Evolutionary conservation across 2,329 filamentous ascomycete species (phyloP), one percentile per base, ranked within the genome.

Genomic region (Fusarium dimerum): DNA sequence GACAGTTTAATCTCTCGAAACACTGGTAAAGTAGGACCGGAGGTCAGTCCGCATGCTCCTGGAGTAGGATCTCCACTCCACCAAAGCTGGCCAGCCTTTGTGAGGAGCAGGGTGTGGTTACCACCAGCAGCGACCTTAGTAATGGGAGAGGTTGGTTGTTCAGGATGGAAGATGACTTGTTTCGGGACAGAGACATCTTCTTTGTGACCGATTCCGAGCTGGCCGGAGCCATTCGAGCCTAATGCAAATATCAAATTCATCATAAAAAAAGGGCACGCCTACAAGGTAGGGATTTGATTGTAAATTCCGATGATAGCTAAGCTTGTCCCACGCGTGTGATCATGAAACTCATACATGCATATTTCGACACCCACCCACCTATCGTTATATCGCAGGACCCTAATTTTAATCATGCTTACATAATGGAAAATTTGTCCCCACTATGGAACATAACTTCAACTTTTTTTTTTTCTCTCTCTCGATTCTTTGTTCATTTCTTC

Each of bases 21-120:
- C 11, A 72, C 68, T 4, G 72, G 64, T 16, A 60, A 57, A 32
- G 65, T 61, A 4, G 67, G 57, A 6, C 60, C 57, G 4, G 70
- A 61, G 0, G 68, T 57, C 10, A 76, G 60, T 2, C 83, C 83
- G 57, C 83, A 86, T 2, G 83, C 81, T 12, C 83, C 83, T 11
- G 68, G 76, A 2, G 73, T 66, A 8, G 73, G 76, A 52, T 86
- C 82, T 1, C 92, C 92, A 43, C 84, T 80, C 64, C 82, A 85
- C 64, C 83, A 88, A 0, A 92, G 74, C 2, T 73, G 61, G 0
- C 87, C 86, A 26, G 76, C 67, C 5, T 75, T 66, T n/a, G 81
- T 83, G 11, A 92, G 75, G 10, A 96, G 68, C 5, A 97, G 73
- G 0, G 91, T 95, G 70, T 97, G 93, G 66, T 97, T 97, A 2